These are phyloP conservation scores for Globisporangium uncinulatum DNA, from an alignment of 352 stramenopile genomes.

Conservation along the genomic window DNA sequence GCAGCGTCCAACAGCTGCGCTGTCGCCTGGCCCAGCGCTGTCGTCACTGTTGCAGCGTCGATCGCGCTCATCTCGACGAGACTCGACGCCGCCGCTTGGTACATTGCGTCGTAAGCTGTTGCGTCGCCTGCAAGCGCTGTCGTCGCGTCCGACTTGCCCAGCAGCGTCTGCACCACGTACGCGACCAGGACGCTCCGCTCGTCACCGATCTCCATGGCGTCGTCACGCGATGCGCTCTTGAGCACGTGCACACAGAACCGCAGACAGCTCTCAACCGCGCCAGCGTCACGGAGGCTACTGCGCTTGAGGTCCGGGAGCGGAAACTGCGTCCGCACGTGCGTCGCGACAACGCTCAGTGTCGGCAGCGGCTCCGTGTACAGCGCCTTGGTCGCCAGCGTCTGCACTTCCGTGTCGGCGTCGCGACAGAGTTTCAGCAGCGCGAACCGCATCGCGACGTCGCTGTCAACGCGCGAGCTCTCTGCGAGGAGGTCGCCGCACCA, in stretches of 20 bases:
- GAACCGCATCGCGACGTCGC: constrained; percentile 48
- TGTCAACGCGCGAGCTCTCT: constrained; percentile 12
- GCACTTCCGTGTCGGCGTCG: constrained; percentile 38
- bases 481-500: constrained; percentile 49
- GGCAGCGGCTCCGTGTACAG: constrained; percentile 45
- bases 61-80: constrained; percentile 31
- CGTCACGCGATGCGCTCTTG: constrained; percentile 14
- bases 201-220: constrained; percentile 14
- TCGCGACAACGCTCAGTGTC: constrained; percentile 20
- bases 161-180: constrained; percentile 46
- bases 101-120: constrained; percentile 11
- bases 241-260: constrained; percentile 48
- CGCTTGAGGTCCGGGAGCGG: constrained; percentile 31
- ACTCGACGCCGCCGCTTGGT: constrained; percentile 28
- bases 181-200: constrained; percentile 30
- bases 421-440: constrained; percentile 40
- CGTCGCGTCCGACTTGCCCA: constrained; percentile 9
- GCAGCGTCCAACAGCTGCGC: constrained; percentile 20
- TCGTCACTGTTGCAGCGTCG: constrained; percentile 22
- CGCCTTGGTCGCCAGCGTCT: constrained; percentile 25
- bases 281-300: constrained; percentile 25
- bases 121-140: constrained; percentile 3
- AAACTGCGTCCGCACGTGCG: constrained; percentile 21
- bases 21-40: constrained; percentile 15
- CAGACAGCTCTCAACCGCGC: constrained; percentile 40